Evolutionary conservation across 768 basidiomycete genomes (phyloP), one percentile per base, ranked within the genome.

Genomic region (Pulveroboletus sp.): DNA sequence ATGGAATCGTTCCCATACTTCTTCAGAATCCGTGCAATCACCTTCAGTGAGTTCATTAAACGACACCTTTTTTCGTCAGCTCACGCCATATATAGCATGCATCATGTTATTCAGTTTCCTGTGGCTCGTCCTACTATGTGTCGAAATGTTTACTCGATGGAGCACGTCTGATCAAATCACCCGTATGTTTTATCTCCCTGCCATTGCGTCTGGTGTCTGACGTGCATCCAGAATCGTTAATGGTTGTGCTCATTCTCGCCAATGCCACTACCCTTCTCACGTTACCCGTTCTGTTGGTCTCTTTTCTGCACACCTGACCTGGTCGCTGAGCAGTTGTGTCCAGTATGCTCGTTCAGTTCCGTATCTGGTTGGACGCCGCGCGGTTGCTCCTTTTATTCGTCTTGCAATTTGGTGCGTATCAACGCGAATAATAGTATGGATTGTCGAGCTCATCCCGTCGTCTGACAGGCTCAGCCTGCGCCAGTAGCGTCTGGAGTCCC

Each of bases 281-380:
- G 52, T 51, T 76, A 35, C 76, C 77, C 37, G 45, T 74, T 13
- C 59, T 80, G 78, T 77, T 46, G 35, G 75, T 67, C 27, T 15
- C 37, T 27, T 42, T 39, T 46, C 61, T 43, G 41, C 41, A 10
- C 8, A 13, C 9, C 14, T n/a, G 7, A 38, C 37, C 10, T 8
- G 3, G 11, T 44, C 15, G 9, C 35, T 60, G 33, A 57, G 45
- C 28, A 24, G 11, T 8, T 39, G 24, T 24, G 5, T 33, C 18
- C 38, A 81, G 80, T 51, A 64, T 81, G 24, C 57, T 80, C 32
- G 59, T 76, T 2, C 51, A 65, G 36, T 83, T 81, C 42, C 71
- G 79, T 35, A 57, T 67, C 13, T 82, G 79, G 79, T 59, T 82
- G 5, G 82, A 84, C 57, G 71, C 69, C 1, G 76, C 78, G 10